phyloP scores from a whole-genome alignment of 306 rosid genomes.

The Carpinus viminea region DNA sequence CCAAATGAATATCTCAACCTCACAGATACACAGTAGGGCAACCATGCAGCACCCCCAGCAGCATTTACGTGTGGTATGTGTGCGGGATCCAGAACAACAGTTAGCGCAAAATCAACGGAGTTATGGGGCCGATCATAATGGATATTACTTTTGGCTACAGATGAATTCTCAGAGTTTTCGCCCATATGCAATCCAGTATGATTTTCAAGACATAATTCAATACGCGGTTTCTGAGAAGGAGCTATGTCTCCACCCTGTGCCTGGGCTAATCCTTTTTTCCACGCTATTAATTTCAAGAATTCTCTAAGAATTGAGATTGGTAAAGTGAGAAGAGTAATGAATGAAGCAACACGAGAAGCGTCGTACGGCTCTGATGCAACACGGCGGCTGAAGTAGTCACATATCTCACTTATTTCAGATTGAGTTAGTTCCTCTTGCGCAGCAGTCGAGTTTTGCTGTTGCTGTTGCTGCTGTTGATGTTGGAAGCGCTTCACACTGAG shows the following conservation, averaged over 20 bases:
- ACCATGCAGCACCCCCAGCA: conserved; percentile 98
- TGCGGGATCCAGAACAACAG: conserved; percentile 96
- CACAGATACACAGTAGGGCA: conserved; percentile 95
- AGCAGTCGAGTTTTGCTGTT: conserved; percentile 70
- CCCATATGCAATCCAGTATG: conserved; percentile 68
- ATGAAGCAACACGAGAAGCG: conserved; percentile 99
- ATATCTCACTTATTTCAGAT: conserved; percentile 88
- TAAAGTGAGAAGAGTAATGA: conserved; percentile 93
- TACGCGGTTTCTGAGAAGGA: conserved; percentile 86
- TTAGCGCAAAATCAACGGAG: conserved; percentile 89
- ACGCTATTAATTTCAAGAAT: conserved; percentile 91
- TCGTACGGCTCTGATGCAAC: conserved; percentile 99
- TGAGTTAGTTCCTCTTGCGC: conserved; percentile 87
- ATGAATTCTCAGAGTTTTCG: conserved; percentile 57
- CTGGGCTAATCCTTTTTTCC: conserved; percentile 91
- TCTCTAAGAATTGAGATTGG: conserved; percentile 92
- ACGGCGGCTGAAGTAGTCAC: conserved; percentile 98
- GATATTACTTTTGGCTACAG: conserved; percentile 86
- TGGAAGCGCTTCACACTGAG: conserved; percentile 98
- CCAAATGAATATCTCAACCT: conserved; percentile 85
- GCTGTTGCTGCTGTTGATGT: conserved; percentile 75
- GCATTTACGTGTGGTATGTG: conserved; percentile 88
- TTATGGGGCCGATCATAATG: conserved; percentile 84
- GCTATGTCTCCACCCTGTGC: conserved; percentile 86
- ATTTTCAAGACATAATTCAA: conserved; percentile 97